Base-by-base conservation (phyloP, 1,284 basidiomycete genomes). In the Cutaneotrichosporon sp. region DNA sequence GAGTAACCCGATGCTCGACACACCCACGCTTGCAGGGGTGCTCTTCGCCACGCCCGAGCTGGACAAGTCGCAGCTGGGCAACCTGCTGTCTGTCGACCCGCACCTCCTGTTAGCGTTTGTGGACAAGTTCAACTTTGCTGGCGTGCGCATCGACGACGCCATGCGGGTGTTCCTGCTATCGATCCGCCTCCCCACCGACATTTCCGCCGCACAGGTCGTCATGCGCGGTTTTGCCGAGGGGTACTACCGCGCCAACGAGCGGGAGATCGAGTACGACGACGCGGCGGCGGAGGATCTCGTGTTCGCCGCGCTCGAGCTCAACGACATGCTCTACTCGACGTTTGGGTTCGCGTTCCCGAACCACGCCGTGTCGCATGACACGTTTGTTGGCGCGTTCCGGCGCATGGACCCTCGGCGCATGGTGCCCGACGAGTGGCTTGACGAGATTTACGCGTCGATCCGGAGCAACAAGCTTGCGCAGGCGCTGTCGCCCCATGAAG, bases 211-310 rank as follows among this genome's bases (percentile, higher is more conserved):
- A 56, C 91, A 97, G 69, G 69, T 72, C 21, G 63, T 83, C 20
- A 72, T 83, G 23, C 61, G 72, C 17, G 82, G 85, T 10, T 93
- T 98, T 68, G 88, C 91, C 8, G 80, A 82, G 58, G 81, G 87
- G 22, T 98, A 92, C 88, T 87, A 88, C 61, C 84, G 87, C 54
- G 85, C 87, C n/a, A 98, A 99, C 69, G 81, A 84, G 14, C 79
- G 80, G 42, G 79, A 82, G 33, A 82, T 91, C 21, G 80, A 86
- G 2, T 91, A 85, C 65, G 86, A 88, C 74, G 84, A 83, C 66
- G 85, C 88, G 57, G 77, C 89, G 47, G 85, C 89, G 1, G 77
- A 81, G 54, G 84, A 85, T 33, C 81, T 97, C 42, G 86, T 91
- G 33, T 81, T 88, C 46, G 86, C 89, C 1, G 84, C 94, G 53